Evolutionary conservation across 129 eudicot genomes (phyloP), one percentile per base, ranked within the genome.

Genomic region (Helichrysum umbraculigerum): DNA sequence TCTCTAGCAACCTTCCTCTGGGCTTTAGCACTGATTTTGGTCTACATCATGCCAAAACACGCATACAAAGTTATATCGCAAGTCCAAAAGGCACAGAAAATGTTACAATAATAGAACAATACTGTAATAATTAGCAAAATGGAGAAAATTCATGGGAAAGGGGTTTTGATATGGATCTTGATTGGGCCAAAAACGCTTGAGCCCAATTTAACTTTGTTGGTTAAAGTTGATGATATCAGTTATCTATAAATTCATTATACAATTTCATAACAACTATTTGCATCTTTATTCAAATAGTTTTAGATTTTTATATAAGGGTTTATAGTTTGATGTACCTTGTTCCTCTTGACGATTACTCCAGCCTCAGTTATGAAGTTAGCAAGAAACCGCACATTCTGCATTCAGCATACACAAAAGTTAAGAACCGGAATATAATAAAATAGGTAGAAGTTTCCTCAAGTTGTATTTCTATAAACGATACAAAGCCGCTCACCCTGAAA

Each of bases 281-380:
- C 1, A 25, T 25, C 28, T 25, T 25, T 25, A 25, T 25, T 25
- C 28, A 25, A 25, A 25, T 25, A 25, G 28, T 25, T 25, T 25
- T 25, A 25, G 28, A 25, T 25, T 25, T 25, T 25, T 0, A 25
- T 0, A 25, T 25, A 25, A 25, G 28, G 28, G 28, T 25, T 25
- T 25, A 25, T 25, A 25, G 28, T 25, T 25, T 25, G 28, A 25
- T 50, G 52, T 87, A 94, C 98, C 97, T 94, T 66, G 90, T 85
- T 91, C 80, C 98, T 86, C 77, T 94, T 94, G 72, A 84, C 83
- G 73, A 94, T 82, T 25, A 94, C 84, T 70, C 98, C 98, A 79
- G 97, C 97, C 65, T 87, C 96, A 0, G 97, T 94, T 71, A 94
- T 56, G 73, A 94, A 94, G 79, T 91, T 91, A 74, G 98, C 97